Evolutionary conservation across 306 rosid species (phyloP).

Genomic region (Gastrolobium villosum): DNA sequence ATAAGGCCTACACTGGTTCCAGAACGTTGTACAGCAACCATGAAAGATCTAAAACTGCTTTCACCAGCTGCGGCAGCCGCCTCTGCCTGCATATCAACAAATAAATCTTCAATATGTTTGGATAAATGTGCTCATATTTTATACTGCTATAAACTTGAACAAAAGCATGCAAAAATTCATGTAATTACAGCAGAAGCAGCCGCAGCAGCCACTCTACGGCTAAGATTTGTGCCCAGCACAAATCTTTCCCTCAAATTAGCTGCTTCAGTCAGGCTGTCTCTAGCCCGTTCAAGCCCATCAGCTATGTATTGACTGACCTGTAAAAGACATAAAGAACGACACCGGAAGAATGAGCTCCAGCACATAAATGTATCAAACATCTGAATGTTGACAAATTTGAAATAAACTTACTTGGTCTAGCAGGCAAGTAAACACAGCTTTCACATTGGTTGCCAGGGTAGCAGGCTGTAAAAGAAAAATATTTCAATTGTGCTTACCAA

Average conservation of each 20-base stretch:
- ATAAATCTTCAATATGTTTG: conserved; percentile 40
- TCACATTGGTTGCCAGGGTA: conserved; percentile 84
- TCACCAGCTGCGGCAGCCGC: conserved; percentile 99
- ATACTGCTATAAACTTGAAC: conserved; percentile 36
- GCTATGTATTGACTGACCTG: conserved; percentile 97
- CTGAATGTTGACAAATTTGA: conserved; percentile 31
- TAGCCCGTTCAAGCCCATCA: conserved; percentile 97
- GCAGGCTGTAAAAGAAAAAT: conserved; percentile 74
- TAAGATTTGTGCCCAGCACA: conserved; percentile 79
- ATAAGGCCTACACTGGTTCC: conserved; percentile 99
- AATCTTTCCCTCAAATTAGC: conserved; percentile 95
- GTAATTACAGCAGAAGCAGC: conserved; percentile 94
- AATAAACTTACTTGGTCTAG: conserved; percentile 92
- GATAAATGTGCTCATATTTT: conserved; percentile 41
- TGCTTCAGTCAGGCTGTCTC: conserved; percentile 94
- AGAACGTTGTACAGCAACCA: conserved; percentile 99
- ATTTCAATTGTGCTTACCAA: conserved; percentile 29
- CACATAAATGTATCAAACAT: conserved; percentile 43
- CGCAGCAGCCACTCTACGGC: conserved; percentile 99
- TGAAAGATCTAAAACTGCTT: conserved; percentile 99
- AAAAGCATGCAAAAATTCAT: conserved; percentile 46
- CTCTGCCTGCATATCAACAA: conserved; percentile 84
- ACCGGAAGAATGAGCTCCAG: conserved; percentile 37
- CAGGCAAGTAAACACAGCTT: conserved; percentile 90
- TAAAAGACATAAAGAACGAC: conserved; percentile 18